These are phyloP conservation scores for Bruguiera gymnorhiza DNA, from an alignment of 345 rosid genomes.

Conservation along the genomic window DNA sequence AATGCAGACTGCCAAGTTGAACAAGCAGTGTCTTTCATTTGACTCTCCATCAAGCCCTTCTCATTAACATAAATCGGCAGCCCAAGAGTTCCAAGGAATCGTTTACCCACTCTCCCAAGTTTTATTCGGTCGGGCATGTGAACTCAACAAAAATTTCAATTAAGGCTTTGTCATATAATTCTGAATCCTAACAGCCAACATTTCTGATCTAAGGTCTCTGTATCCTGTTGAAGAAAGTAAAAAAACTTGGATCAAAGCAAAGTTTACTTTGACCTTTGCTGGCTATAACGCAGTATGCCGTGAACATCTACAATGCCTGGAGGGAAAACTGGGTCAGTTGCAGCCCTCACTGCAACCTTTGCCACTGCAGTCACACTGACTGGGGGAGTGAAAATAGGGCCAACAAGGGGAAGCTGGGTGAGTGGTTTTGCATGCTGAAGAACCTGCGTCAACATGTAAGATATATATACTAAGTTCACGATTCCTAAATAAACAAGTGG, in stretches of 20 bases:
- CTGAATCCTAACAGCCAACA: not conserved
- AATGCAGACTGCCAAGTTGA: too few relatives aligned
- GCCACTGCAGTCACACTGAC: slow-evolving; percentile 45
- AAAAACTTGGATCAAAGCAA: not conserved
- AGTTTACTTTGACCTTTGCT: slow-evolving; percentile 40
- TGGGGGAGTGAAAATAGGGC: slow-evolving; percentile 56
- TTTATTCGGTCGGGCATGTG: not conserved
- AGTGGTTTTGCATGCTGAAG: slow-evolving; percentile 53
- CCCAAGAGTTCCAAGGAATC: too few relatives aligned
- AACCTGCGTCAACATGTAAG: slow-evolving; percentile 24
- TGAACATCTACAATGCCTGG: slow-evolving; percentile 50
- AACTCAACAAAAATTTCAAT: not conserved
- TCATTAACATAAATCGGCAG: too few relatives aligned
- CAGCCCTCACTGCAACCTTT: slow-evolving; percentile 54
- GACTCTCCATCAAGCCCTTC: too few relatives aligned
- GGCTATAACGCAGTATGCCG: slow-evolving; percentile 44
- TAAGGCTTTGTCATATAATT: not conserved
- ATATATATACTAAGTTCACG: too few relatives aligned
- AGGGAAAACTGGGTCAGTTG: slow-evolving; percentile 58
- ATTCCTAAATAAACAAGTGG: not conserved
- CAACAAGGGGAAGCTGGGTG: slow-evolving; percentile 50
- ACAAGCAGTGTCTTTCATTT: too few relatives aligned
- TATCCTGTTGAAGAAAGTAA: not conserved
- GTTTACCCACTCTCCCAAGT: not conserved
- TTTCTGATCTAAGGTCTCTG: not conserved